Conservation (phyloP, 129 eudicot genomes). For the Tagetes patula region DNA sequence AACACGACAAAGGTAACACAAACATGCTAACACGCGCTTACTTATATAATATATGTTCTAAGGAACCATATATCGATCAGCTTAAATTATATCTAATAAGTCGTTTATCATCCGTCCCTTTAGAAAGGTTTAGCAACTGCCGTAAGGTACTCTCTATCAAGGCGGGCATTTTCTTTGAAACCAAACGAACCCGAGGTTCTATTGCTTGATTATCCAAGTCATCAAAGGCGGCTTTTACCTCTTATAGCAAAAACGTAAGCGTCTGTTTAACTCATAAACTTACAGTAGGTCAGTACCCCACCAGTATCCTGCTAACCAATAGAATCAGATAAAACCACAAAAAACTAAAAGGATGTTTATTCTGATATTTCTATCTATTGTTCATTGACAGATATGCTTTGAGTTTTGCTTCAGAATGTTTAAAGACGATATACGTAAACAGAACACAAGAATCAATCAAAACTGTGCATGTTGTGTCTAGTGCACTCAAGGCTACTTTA, state of each 20-base stretch:
- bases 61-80: neutral
- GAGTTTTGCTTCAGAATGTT: slow-evolving; percentile 73
- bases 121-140: slow-evolving; percentile 80
- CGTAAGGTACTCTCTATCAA: slow-evolving; percentile 71
- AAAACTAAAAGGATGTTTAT: neutral
- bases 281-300: too few species aligned
- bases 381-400: slow-evolving; percentile 67
- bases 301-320: neutral
- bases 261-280: neutral
- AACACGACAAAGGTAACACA: slow-evolving; percentile 71
- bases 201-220: slow-evolving; percentile 92
- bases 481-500: slow-evolving; percentile 76
- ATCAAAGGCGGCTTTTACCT: slow-evolving; percentile 86
- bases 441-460: slow-evolving; percentile 70
- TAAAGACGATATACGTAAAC: slow-evolving; percentile 62
- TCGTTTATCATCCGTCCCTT: neutral
- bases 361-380: neutral
- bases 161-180: slow-evolving; percentile 74
- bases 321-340: neutral
- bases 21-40: neutral
- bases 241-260: slow-evolving; percentile 89
- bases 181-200: slow-evolving; percentile 82
- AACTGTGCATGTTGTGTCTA: slow-evolving; percentile 75
- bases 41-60: neutral
- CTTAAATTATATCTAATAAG: neutral